Conservation (phyloP, 495 filamentous ascomycete genomes). For the Geoglossum glabrum region DNA sequence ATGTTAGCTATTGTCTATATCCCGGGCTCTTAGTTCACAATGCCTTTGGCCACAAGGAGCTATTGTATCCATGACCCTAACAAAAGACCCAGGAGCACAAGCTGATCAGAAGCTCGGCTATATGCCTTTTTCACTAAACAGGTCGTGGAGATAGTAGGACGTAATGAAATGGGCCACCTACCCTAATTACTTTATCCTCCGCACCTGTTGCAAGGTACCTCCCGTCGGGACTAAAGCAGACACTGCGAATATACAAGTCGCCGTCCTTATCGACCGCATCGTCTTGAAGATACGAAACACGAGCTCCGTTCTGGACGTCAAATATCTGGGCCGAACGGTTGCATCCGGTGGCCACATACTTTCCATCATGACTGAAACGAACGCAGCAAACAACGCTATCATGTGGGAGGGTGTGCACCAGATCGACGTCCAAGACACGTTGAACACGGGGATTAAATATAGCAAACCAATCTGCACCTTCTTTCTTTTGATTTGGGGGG, state of each 20-base stretch:
- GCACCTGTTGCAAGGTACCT: slow-evolving; percentile 77
- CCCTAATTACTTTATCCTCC: slow-evolving; percentile 78
- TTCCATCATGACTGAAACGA: slow-evolving; percentile 71
- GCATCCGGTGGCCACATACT: slow-evolving; percentile 75
- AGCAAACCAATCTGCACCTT: slow-evolving; percentile 68
- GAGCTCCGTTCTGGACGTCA: slow-evolving; percentile 59
- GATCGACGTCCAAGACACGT: slow-evolving; percentile 66
- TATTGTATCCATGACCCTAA: not conserved
- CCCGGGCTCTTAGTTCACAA: not conserved
- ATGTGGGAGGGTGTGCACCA: slow-evolving; percentile 69
- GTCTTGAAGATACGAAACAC: slow-evolving; percentile 61
- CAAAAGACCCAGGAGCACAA: not conserved
- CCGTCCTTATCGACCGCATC: slow-evolving; percentile 66
- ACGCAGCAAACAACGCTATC: slow-evolving; percentile 87
- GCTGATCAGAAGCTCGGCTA: not conserved
- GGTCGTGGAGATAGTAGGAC: not conserved
- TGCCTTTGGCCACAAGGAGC: not conserved
- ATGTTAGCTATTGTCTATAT: not conserved
- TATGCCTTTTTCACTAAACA: not conserved
- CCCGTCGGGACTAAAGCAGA: slow-evolving; percentile 84
- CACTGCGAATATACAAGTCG: slow-evolving; percentile 77
- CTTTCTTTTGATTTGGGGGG: slow-evolving; percentile 64
- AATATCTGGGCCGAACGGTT: slow-evolving; percentile 83
- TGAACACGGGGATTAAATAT: slow-evolving; percentile 76
- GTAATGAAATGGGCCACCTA: slow-evolving; percentile 24